Evolutionary conservation across 2,329 filamentous ascomycete species (phyloP).

Genomic region (Grosmannia clavigera): DNA sequence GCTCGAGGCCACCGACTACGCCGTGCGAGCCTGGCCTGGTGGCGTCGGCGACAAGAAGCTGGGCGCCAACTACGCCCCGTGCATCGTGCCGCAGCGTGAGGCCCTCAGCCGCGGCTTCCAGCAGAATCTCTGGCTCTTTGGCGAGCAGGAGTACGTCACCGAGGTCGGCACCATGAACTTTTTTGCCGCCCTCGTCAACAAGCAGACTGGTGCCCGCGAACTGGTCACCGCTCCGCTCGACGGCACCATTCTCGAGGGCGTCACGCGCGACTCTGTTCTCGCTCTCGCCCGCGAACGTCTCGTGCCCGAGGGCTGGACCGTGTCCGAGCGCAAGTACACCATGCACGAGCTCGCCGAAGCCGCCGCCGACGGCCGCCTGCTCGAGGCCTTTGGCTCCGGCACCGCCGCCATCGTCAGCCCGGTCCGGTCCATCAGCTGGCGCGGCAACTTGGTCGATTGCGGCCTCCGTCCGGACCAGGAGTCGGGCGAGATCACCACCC

Average conservation of each 20-base stretch:
- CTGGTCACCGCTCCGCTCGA: slow-evolving; percentile 91
- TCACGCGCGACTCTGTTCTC: slow-evolving; percentile 88
- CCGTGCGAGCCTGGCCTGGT: slow-evolving; percentile 93
- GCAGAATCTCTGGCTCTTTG: slow-evolving; percentile 97
- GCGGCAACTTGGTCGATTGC: slow-evolving; percentile 67
- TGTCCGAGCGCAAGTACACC: slow-evolving; percentile 81
- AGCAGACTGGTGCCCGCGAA: slow-evolving; percentile 81
- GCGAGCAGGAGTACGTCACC: slow-evolving; percentile 87
- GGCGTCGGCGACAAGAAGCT: slow-evolving; percentile 98
- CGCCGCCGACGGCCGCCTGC: slow-evolving; percentile 66
- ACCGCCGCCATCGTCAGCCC: slow-evolving; percentile 92
- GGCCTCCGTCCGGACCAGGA: slow-evolving; percentile 71
- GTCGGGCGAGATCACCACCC: slow-evolving; percentile 71
- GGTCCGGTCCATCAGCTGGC: slow-evolving; percentile 81
- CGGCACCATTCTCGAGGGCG: slow-evolving; percentile 90
- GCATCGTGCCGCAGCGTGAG: slow-evolving; percentile 90
- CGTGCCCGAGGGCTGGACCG: slow-evolving; percentile 72
- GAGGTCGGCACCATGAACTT: slow-evolving; percentile 99
- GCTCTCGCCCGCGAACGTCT: slow-evolving; percentile 73
- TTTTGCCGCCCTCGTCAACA: slow-evolving; percentile 75
- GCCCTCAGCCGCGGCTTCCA: slow-evolving; percentile 87
- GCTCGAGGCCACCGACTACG: slow-evolving; percentile 91
- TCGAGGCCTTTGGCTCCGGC: slow-evolving; percentile 89
- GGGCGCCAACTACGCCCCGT: slow-evolving; percentile 97
- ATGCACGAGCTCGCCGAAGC: slow-evolving; percentile 80